Evolutionary conservation across 2,329 filamentous ascomycete genomes (phyloP), one percentile per base, ranked within the genome.

Genomic region (Geosmithia morbida): DNA sequence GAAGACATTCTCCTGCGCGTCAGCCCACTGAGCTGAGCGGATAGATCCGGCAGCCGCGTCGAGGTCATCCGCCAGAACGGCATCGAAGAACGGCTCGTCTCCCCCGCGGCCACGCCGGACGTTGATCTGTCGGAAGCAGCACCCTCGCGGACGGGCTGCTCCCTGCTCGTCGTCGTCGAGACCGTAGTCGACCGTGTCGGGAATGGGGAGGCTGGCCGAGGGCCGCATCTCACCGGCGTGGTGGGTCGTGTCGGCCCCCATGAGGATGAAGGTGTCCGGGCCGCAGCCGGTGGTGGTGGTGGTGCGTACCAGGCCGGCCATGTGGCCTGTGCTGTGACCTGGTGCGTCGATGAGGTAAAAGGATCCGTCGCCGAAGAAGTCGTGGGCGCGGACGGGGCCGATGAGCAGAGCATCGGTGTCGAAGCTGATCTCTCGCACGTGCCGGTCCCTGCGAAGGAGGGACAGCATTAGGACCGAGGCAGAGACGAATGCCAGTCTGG

Each of bases 191-290:
- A 64, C 60, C 1, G 44, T 46, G 2, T 54, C 46, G 1, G 66
- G 66, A 3, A 68, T 44, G 1, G 62, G 62, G 0, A 61, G 48
- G 48, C 61, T 57, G 40, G 51, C 44, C 0, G 62, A 63, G 0
- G 66, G 66, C 1, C 66, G 55, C 11, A 67, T 55, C 30, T 59
- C 56, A 18, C 66, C 65, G 2, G 57, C 57, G 42, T 63, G 63
- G 51, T 71, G 68, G 16, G 62, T 68, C 17, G 62, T 52, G 49
- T 72, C 69, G 2, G 61, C 69, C 0, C 66, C 67, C 48, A 69
- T 55, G 10, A 70, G 57, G 6, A 70, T 49, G 48, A 68, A 70
- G 0, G 65, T 65, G 26, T 59, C 54, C 0, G 62, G 55, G 3
- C 14, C 33, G 33, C 6, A 16, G 19, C 48, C 46, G 0, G 47